phyloP scores from a whole-genome alignment of 257 asterid species.

The Nicotiana sylvestris region DNA sequence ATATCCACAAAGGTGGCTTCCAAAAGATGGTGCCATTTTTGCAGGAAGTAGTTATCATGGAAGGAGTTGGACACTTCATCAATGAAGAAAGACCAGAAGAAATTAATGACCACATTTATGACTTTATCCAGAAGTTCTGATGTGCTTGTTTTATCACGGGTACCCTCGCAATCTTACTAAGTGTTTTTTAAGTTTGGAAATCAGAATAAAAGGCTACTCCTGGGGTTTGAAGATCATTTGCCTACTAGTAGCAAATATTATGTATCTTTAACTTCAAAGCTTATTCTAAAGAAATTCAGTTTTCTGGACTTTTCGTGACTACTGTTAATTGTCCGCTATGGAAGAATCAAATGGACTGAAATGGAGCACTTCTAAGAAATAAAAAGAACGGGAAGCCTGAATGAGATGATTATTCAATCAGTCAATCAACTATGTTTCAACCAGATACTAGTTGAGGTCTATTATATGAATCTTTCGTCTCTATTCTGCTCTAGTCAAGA shows the following conservation, averaged over 20 bases:
- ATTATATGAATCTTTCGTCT: background rate
- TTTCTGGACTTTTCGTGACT: background rate
- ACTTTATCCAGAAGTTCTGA: slow-evolving; percentile 28
- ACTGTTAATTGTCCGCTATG: background rate
- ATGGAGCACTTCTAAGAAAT: background rate
- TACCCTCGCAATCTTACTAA: background rate
- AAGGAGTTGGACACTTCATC: slow-evolving; percentile 38
- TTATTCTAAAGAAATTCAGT: background rate
- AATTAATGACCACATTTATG: slow-evolving; percentile 25
- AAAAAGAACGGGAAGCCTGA: background rate
- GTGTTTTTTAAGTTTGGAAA: background rate
- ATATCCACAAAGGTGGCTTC: slow-evolving; percentile 34
- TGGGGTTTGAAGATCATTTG: background rate
- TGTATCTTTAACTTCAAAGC: background rate
- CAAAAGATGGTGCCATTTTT: slow-evolving; percentile 30
- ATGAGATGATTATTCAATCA: background rate
- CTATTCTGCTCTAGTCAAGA: background rate
- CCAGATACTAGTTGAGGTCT: background rate
- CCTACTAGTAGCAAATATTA: background rate
- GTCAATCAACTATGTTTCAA: background rate
- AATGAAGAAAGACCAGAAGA: slow-evolving; percentile 36
- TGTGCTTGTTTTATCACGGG: background rate
- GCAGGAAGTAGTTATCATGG: slow-evolving; percentile 32
- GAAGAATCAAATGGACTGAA: background rate
- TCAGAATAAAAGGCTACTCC: background rate